Percentiles rank a stretch among this genome's conserved stretches.
Evolutionary conservation across 495 filamentous ascomycete genomes (phyloP).

Genomic region (Penicillium paxilli): DNA sequence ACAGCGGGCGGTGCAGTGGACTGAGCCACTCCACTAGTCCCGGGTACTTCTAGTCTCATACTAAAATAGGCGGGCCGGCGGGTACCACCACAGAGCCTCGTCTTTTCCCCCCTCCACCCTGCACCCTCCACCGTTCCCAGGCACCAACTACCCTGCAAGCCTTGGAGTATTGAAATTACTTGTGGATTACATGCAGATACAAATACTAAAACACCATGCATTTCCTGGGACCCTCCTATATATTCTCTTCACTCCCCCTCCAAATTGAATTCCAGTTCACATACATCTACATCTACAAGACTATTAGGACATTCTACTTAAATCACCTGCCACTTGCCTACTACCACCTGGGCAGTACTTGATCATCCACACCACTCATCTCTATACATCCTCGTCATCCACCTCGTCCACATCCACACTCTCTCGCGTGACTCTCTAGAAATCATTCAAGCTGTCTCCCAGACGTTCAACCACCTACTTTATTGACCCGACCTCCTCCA

Average conservation of each 20-base stretch:
- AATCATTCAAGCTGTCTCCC: slow-evolving; percentile 40
- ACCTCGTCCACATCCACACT: slow-evolving; percentile 3
- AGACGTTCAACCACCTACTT: slow-evolving; percentile 27
- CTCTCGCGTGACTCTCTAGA: slow-evolving; percentile 20
- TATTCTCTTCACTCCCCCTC: background rate
- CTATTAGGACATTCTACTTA: background rate
- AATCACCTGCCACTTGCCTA: slow-evolving; percentile 1
- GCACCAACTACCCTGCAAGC: too few relatives aligned
- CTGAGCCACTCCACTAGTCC: slow-evolving; percentile 19
- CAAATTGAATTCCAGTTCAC: background rate
- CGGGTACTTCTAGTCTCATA: background rate
- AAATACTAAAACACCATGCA: too few relatives aligned
- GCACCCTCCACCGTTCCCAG: background rate
- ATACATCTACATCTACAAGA: background rate
- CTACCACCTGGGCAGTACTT: background rate
- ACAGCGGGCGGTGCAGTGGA: slow-evolving; percentile 18
- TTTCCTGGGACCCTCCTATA: background rate
- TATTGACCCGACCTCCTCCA: slow-evolving; percentile 21
- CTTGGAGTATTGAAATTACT: too few relatives aligned
- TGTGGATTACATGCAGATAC: background rate
- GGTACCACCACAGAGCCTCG: background rate
- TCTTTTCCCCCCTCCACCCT: background rate
- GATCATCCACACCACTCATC: slow-evolving; percentile 3
- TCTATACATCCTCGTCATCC: slow-evolving; percentile 6
- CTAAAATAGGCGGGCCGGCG: background rate